A percentile compares a stretch with the other conserved stretches of the same genome.
These are phyloP conservation scores for Hemisphaericaspora lyxosophila DNA, from an alignment of 1,139 yeast genomes.

Conservation along the genomic window DNA sequence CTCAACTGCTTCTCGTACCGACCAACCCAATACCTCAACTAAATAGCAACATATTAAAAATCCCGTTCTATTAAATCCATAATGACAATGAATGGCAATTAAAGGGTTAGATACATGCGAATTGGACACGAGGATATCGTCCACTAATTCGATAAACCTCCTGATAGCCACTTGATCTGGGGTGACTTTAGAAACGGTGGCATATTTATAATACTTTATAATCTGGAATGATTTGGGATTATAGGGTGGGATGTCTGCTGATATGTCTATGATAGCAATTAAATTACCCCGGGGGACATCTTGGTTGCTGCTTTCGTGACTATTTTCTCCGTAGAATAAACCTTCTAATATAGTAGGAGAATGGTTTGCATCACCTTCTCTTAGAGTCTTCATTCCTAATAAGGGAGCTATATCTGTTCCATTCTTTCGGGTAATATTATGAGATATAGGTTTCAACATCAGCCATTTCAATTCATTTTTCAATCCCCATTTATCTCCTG, in stretches of 20 bases:
- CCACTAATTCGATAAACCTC: conserved; percentile 55
- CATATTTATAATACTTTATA: conserved; percentile 65
- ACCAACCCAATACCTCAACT: conserved; percentile 59
- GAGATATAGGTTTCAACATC: conserved; percentile 51
- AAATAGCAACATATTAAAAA: conserved; percentile 70
- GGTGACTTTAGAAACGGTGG: conserved; percentile 76
- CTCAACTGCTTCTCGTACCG: conserved; percentile 61
- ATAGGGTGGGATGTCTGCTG: conserved; percentile 76
- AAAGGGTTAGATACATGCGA: conserved; percentile 29
- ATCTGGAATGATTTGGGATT: conserved; percentile 56
- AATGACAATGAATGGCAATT: conserved; percentile 76
- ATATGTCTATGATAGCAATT: conserved; percentile 66
- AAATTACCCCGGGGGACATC: conserved; percentile 35
- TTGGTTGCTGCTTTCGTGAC: conserved; percentile 1
- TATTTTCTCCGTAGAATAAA: conserved; percentile 36
- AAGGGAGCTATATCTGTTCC: conserved; percentile 44
- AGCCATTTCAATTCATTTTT: conserved; percentile 77
- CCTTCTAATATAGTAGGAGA: conserved; percentile 57
- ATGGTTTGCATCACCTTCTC: conserved; percentile 63
- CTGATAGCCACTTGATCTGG: conserved; percentile 65
- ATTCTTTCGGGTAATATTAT: conserved; percentile 34
- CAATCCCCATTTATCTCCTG: conserved; percentile 76
- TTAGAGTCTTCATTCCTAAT: conserved; percentile 72
- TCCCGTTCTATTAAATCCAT: conserved; percentile 81
- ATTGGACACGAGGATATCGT: conserved; percentile 39